Conservation (phyloP, 257 asterid species). For the Datura wrightii region DNA sequence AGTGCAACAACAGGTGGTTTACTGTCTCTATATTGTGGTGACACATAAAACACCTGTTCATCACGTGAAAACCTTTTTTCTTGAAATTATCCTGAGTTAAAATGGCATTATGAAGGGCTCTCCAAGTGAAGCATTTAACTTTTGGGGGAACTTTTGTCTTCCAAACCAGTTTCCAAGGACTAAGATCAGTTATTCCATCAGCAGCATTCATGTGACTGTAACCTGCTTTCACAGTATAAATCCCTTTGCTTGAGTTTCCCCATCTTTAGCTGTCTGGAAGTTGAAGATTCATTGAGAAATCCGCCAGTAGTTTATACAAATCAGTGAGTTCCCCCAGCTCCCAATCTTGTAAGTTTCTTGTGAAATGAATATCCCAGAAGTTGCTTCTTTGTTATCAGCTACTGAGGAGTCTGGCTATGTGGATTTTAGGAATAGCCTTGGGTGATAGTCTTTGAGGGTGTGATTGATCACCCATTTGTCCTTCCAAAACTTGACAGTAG, state of each 20-base stretch:
- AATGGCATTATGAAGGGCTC: not conserved
- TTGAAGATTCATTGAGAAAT: not conserved
- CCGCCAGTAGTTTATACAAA: not conserved
- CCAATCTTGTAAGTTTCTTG: not conserved
- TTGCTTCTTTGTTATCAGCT: not conserved
- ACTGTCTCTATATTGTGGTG: not conserved
- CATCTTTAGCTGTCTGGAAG: not conserved
- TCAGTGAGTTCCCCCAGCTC: not conserved
- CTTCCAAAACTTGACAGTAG: not conserved
- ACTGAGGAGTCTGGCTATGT: not conserved
- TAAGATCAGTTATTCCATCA: not conserved
- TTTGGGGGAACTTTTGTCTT: not conserved
- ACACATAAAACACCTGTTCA: not conserved
- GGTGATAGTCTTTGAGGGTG: not conserved
- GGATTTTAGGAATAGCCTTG: not conserved
- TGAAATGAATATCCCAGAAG: not conserved
- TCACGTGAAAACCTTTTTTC: not conserved
- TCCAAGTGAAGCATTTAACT: conserved; percentile 9
- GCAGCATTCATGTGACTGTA: not conserved
- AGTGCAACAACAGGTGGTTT: conserved; percentile 18
- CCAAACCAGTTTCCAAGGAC: not conserved
- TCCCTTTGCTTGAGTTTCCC: not conserved
- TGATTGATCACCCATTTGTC: not conserved
- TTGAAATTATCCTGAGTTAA: not conserved
- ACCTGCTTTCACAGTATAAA: not conserved